phyloP scores from a whole-genome alignment of 2,329 filamentous ascomycete species.

The Didymella exigua region DNA sequence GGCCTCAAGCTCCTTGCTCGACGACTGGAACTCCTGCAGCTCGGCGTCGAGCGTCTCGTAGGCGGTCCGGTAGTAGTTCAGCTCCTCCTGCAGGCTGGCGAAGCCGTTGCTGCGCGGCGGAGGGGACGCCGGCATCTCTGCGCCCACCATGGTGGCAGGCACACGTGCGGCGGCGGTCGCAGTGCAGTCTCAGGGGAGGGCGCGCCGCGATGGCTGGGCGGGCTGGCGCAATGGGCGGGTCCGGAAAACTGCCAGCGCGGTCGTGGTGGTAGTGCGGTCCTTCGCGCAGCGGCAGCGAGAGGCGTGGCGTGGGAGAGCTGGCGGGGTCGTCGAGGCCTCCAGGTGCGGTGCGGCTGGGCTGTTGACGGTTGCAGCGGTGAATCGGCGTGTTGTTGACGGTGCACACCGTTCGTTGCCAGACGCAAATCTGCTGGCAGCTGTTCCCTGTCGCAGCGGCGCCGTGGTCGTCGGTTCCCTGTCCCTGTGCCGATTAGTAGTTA shows the following conservation, averaged over 20 bases:
- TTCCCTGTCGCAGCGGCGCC: conserved; percentile 15
- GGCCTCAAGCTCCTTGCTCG: conserved; percentile 89
- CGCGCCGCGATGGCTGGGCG: conserved; percentile 25
- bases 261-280: neutral
- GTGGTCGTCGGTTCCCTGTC: conserved; percentile 25
- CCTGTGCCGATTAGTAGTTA: conserved; percentile 45
- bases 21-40: conserved; percentile 90
- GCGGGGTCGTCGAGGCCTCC: conserved; percentile 18
- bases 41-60: conserved; percentile 93
- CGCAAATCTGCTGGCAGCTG: conserved; percentile 53
- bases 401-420: conserved; percentile 34
- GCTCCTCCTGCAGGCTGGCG: conserved; percentile 67
- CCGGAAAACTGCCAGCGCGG: neutral
- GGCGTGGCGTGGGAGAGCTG: conserved; percentile 12
- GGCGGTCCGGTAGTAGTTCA: conserved; percentile 94
- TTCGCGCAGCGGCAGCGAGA: conserved; percentile 14
- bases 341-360: conserved; percentile 22
- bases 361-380: conserved; percentile 33
- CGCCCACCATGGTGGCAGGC: conserved; percentile 37
- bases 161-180: conserved; percentile 20
- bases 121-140: conserved; percentile 42
- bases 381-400: conserved; percentile 29
- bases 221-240: conserved; percentile 21
- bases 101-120: conserved; percentile 39
- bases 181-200: conserved; percentile 34